Conservation (phyloP, 116 monocot genomes). For the Trichopus zeylanicus region DNA sequence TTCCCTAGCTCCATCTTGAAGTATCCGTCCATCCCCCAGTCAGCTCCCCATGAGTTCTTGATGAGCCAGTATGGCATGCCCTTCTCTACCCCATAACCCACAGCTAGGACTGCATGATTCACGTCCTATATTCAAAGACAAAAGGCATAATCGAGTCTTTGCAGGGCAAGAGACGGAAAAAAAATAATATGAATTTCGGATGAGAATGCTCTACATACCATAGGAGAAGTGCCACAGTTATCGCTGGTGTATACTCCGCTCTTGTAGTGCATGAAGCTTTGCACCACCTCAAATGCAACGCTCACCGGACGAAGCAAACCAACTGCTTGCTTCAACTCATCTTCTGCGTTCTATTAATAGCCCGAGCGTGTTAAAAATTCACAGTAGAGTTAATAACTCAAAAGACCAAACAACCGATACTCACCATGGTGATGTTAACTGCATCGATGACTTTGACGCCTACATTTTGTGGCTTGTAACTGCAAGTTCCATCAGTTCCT, state of each 20-base stretch:
- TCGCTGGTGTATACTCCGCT: slow-evolving; percentile 72
- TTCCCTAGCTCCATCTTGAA: slow-evolving; percentile 98
- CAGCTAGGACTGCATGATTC: slow-evolving; percentile 92
- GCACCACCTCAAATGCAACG: slow-evolving; percentile 80
- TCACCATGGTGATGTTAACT: slow-evolving; percentile 86
- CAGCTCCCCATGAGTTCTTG: slow-evolving; percentile 88
- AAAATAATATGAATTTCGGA: too few relatives aligned
- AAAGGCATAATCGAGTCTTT: background rate
- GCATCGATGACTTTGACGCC: slow-evolving; percentile 75
- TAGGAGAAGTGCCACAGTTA: slow-evolving; percentile 52
- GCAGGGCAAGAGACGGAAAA: too few relatives aligned
- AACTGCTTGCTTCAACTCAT: slow-evolving; percentile 87
- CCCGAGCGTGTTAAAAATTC: background rate
- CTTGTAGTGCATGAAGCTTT: slow-evolving; percentile 61
- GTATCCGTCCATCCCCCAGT: slow-evolving; percentile 84
- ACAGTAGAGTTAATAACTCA: too few relatives aligned
- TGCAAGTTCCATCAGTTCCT: slow-evolving; percentile 60
- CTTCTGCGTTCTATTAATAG: slow-evolving; percentile 60
- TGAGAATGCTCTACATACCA: slow-evolving; percentile 28
- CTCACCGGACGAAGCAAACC: slow-evolving; percentile 86
- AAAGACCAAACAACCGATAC: too few relatives aligned
- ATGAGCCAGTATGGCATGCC: slow-evolving; percentile 85
- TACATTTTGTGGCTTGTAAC: slow-evolving; percentile 44
- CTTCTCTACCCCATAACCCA: slow-evolving; percentile 86
- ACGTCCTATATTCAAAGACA: slow-evolving; percentile 47